Base-by-base conservation (phyloP, 805 yeast genomes). In the Starmerella sp. region DNA sequence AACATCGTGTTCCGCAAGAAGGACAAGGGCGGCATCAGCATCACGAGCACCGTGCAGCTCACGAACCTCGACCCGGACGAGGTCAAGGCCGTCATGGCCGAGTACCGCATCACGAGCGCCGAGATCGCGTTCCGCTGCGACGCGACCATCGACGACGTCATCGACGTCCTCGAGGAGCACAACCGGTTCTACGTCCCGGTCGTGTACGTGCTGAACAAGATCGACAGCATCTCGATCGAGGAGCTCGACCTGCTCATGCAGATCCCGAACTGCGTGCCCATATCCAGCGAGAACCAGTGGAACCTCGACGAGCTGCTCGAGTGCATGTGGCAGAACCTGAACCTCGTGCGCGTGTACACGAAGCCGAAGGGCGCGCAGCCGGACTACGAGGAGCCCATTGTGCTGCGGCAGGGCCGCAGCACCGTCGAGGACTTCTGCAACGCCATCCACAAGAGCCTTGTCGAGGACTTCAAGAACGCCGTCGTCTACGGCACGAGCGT, bases 201-300 rank as follows among this genome's bases (percentile, higher is more conserved):
- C 1, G 76, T 93, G 54, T 93, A 93, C 67, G 97, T 89, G 47
- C 75, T 93, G 67, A 93, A 93, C 77, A 93, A 93, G 73, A 91
- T 93, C 66, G 99, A 93, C 71, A 83, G 97, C 10, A 85, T 93
- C 67, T 85, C 96, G 7, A 78, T 91, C 53, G 95, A 93, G 72
- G 99, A 93, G 70, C 79, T 93, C 63, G 96, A 93, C 62, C 73
- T 93, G 56, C 72, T 93, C 59, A 84, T 86, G 74, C 81, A 93
- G 68, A 93, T 93, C 64, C 98, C 98, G 51, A 83, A 93, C 71
- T 97, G 97, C 7, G 95, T 93, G 51, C 98, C 98, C 41, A 91
- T 93, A 58, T 86, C 96, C 9, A 85, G 96, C 7, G 97, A 95
- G 59, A 78, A 85, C 67, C 95, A 95, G 62, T 93, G 98, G 98